Percentiles rank a stretch among this genome's conserved stretches.
These are phyloP conservation scores for Pleurotus sapidus DNA, from an alignment of 768 basidiomycete species.

Conservation along the genomic window DNA sequence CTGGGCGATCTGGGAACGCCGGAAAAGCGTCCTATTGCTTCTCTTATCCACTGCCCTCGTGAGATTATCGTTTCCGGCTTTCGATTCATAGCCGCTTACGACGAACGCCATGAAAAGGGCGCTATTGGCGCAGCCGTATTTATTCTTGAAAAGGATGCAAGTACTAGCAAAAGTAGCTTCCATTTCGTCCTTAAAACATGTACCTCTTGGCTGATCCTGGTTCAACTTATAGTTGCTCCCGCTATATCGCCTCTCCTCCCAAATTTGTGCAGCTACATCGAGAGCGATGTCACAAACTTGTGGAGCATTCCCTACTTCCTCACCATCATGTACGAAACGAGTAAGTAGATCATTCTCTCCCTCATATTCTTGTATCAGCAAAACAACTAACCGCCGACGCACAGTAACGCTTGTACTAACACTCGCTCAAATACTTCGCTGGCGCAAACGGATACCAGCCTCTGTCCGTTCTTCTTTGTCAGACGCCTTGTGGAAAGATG, in stretches of 20 bases:
- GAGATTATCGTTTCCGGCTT: not conserved
- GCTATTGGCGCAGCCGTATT: constrained; percentile 1
- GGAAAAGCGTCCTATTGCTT: not conserved
- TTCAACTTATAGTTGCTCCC: not conserved
- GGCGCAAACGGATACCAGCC: constrained; percentile 12
- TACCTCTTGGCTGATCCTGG: no score
- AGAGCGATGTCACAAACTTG: constrained; percentile 10
- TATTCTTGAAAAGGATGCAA: not conserved
- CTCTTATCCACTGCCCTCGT: not conserved
- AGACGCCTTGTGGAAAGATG: constrained; percentile 17
- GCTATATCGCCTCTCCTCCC: not conserved
- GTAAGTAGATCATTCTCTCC: constrained; percentile 2
- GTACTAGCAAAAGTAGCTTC: not conserved
- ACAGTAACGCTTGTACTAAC: constrained; percentile 15
- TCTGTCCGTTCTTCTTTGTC: constrained; percentile 13
- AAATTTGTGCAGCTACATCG: constrained; percentile 4
- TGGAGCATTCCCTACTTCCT: constrained; percentile 15
- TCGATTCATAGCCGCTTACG: no score
- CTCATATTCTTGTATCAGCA: no score
- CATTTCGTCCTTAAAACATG: no score
- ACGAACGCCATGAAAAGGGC: not conserved
- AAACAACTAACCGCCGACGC: not conserved
- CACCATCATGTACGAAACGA: constrained; percentile 15
- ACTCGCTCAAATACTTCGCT: constrained; percentile 13
- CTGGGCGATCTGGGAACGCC: constrained; percentile 4